A percentile compares a stretch with the other conserved stretches of the same genome.
phyloP scores from a whole-genome alignment of 208 protist genomes.

The Trypanosoma mega region DNA sequence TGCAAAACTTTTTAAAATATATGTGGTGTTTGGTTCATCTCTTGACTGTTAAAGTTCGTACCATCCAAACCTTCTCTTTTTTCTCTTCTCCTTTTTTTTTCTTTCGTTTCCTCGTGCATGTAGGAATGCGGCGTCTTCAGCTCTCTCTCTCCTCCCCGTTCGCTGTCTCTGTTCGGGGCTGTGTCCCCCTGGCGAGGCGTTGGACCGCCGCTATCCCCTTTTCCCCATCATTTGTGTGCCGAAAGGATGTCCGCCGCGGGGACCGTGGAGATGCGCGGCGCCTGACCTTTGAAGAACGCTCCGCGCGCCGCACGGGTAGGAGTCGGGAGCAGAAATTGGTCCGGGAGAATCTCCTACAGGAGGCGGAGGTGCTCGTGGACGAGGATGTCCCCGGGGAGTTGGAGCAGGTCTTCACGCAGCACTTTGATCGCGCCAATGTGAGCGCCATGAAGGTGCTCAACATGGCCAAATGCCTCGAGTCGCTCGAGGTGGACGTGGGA shows the following conservation, averaged over 20 bases:
- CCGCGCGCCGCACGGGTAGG: conserved; percentile 76
- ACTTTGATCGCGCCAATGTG: conserved; percentile 73
- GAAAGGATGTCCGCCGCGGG: conserved; percentile 64
- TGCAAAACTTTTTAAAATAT: no score
- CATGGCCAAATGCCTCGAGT: conserved; percentile 86
- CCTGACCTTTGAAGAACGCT: conserved; percentile 82
- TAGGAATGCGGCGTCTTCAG: neutral
- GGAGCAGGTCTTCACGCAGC: conserved; percentile 51
- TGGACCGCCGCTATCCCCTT: conserved; percentile 13
- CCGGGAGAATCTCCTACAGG: conserved; percentile 63
- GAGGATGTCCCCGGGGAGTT: conserved; percentile 81
- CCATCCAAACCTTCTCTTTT: conserved; percentile 5
- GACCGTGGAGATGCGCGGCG: conserved; percentile 74
- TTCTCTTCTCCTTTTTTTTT: conserved; percentile 19
- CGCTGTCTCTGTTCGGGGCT: conserved; percentile 5
- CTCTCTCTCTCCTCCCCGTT: neutral
- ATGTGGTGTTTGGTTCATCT: no score
- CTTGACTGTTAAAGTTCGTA: no score
- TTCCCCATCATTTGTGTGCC: conserved; percentile 20
- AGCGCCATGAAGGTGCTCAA: conserved; percentile 86
- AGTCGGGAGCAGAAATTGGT: conserved; percentile 53
- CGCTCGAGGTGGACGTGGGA: conserved; percentile 67
- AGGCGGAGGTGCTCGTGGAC: conserved; percentile 61
- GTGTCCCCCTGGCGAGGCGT: no score
- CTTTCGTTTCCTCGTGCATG: neutral